phyloP scores from a whole-genome alignment of 257 asterid genomes.

The Leonotis leonurus region DNA sequence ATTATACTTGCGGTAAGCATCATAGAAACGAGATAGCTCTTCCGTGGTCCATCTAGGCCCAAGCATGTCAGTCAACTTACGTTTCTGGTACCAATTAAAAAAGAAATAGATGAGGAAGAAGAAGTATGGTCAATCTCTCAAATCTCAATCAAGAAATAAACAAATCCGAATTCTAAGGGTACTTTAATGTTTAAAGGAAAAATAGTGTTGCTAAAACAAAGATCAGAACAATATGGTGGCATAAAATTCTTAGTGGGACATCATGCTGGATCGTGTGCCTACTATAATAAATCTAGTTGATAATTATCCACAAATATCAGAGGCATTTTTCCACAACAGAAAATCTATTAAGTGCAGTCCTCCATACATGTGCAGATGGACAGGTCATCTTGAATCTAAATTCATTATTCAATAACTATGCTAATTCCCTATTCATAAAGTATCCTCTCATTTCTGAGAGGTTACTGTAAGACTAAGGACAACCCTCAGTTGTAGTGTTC shows the following conservation, averaged over 20 bases:
- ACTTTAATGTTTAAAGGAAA: not conserved
- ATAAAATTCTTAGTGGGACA: slow-evolving; percentile 2
- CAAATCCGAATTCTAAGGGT: not conserved
- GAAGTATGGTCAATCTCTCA: slow-evolving; percentile 1
- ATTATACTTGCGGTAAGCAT: slow-evolving; percentile 71
- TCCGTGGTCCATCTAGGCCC: slow-evolving; percentile 81
- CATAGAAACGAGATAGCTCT: slow-evolving; percentile 71
- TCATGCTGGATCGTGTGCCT: not conserved
- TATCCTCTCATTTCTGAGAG: slow-evolving; percentile 3
- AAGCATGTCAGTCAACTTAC: slow-evolving; percentile 71
- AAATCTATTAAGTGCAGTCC: not conserved
- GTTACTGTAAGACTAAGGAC: not conserved
- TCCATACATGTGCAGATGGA: slow-evolving; percentile 1
- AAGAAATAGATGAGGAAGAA: not conserved
- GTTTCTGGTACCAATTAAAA: slow-evolving; percentile 48
- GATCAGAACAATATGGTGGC: slow-evolving; percentile 7
- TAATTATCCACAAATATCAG: not conserved
- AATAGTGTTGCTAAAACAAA: not conserved
- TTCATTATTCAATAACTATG: not conserved
- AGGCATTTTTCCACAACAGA: not conserved
- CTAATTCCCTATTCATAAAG: not conserved
- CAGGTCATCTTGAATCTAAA: not conserved
- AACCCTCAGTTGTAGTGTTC: slow-evolving; percentile 1
- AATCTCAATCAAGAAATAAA: slow-evolving; percentile 2
- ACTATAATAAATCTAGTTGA: slow-evolving; percentile 9